These are phyloP conservation scores for Aspergillus egyptiacus DNA, from an alignment of 495 filamentous ascomycete genomes.

Conservation along the genomic window DNA sequence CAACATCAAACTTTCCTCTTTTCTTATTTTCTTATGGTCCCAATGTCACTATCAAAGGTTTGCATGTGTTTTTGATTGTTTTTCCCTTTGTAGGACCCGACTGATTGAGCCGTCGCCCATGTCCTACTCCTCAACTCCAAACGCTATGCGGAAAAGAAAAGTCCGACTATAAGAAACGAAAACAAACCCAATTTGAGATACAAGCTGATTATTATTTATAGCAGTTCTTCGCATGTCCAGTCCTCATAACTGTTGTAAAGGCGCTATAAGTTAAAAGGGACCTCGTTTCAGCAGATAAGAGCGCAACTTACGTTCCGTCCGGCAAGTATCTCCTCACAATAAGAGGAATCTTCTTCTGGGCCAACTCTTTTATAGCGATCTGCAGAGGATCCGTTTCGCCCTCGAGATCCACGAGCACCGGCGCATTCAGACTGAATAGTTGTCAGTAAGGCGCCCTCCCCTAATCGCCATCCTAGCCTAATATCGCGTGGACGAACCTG, in stretches of 20 bases:
- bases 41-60: slow-evolving; percentile 14
- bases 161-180: slow-evolving; percentile 16
- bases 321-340: slow-evolving; percentile 92
- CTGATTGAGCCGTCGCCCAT: slow-evolving; percentile 13
- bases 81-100: slow-evolving; percentile 16
- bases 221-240: slow-evolving; percentile 95
- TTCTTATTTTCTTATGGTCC: slow-evolving; percentile 13
- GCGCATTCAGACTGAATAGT: slow-evolving; percentile 81
- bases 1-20: slow-evolving; percentile 16
- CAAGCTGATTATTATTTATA: slow-evolving; percentile 35
- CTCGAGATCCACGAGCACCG: slow-evolving; percentile 91
- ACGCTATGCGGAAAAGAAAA: slow-evolving; percentile 38
- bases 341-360: slow-evolving; percentile 96
- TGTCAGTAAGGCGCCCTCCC: slow-evolving; percentile 6
- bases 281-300: background rate
- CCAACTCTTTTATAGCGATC: slow-evolving; percentile 93
- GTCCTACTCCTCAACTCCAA: slow-evolving; percentile 32
- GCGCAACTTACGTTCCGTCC: slow-evolving; percentile 78
- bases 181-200: slow-evolving; percentile 19
- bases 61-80: slow-evolving; percentile 12
- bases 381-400: slow-evolving; percentile 96
- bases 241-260: slow-evolving; percentile 75
- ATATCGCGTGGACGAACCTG: slow-evolving; percentile 54
- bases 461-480: background rate
- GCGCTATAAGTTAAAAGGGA: slow-evolving; percentile 13